Evolutionary conservation across 2,329 filamentous ascomycete species (phyloP).

Genomic region (Nannizziopsis barbatae): DNA sequence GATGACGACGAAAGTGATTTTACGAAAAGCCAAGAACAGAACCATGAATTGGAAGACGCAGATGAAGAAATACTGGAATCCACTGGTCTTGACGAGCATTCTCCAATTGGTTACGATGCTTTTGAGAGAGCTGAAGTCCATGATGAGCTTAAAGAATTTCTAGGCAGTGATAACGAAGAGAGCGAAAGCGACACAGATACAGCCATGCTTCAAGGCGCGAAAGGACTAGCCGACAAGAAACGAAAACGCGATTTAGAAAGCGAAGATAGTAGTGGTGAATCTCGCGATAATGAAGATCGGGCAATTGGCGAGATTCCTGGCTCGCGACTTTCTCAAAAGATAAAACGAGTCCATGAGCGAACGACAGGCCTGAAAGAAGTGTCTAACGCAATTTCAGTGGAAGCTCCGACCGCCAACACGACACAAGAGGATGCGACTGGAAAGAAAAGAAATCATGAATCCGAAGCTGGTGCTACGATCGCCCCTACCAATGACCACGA

Average conservation of each 20-base stretch:
- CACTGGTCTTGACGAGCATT: conserved; percentile 39
- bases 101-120: conserved; percentile 45
- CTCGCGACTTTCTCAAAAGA: conserved; percentile 30
- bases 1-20: conserved; percentile 24
- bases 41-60: conserved; percentile 28
- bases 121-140: conserved; percentile 56
- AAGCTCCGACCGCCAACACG: conserved; percentile 10
- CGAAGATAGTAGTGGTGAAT: conserved; percentile 19
- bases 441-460: conserved; percentile 34
- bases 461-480: conserved; percentile 17
- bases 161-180: conserved; percentile 35
- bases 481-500: conserved; percentile 11
- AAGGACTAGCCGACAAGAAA: conserved; percentile 23
- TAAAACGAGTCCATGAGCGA: conserved; percentile 34
- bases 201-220: conserved; percentile 33
- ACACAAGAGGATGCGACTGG: conserved; percentile 47
- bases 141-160: conserved; percentile 64
- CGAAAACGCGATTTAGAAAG: conserved; percentile 28
- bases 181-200: conserved; percentile 26
- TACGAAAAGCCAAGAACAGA: conserved; percentile 31
- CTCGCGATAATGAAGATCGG: conserved; percentile 29
- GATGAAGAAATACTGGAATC: conserved; percentile 43
- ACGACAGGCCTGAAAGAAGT: conserved; percentile 31
- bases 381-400: conserved; percentile 21
- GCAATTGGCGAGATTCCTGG: conserved; percentile 38